Evolutionary conservation across 148 eudicot species (phyloP).

Genomic region (Silene latifolia): DNA sequence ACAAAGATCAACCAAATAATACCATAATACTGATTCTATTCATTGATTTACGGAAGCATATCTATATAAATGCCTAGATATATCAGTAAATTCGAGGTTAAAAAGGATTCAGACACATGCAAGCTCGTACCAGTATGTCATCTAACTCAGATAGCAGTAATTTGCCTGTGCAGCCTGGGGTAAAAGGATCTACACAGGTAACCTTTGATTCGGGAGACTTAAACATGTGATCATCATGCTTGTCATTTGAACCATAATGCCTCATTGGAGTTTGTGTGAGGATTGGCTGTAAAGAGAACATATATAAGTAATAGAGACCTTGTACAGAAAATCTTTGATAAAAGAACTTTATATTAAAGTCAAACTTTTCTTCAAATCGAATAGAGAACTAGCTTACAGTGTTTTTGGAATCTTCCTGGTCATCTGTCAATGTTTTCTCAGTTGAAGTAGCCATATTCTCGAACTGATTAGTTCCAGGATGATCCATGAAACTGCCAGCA

Average conservation of each 20-base stretch:
- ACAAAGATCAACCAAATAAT: neutral
- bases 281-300: slow-evolving; percentile 4
- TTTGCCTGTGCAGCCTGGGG: neutral
- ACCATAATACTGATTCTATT: neutral
- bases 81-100: neutral
- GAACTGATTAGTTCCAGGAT: neutral
- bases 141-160: slow-evolving; percentile 6
- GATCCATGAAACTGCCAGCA: neutral
- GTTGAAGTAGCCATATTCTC: neutral
- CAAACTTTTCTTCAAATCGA: neutral
- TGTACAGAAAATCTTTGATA: neutral
- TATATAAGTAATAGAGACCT: neutral
- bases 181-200: slow-evolving; percentile 6
- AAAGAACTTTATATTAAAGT: neutral
- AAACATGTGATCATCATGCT: slow-evolving; percentile 9
- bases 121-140: slow-evolving; percentile 16
- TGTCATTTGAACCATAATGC: slow-evolving; percentile 5
- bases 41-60: neutral
- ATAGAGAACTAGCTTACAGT: neutral
- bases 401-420: neutral
- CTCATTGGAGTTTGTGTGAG: slow-evolving; percentile 11
- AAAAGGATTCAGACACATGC: neutral
- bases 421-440: neutral
- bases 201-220: slow-evolving; percentile 19
- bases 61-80: neutral